Base-by-base conservation (phyloP, 2,329 filamentous ascomycete genomes). In the Daldinia sp. region DNA sequence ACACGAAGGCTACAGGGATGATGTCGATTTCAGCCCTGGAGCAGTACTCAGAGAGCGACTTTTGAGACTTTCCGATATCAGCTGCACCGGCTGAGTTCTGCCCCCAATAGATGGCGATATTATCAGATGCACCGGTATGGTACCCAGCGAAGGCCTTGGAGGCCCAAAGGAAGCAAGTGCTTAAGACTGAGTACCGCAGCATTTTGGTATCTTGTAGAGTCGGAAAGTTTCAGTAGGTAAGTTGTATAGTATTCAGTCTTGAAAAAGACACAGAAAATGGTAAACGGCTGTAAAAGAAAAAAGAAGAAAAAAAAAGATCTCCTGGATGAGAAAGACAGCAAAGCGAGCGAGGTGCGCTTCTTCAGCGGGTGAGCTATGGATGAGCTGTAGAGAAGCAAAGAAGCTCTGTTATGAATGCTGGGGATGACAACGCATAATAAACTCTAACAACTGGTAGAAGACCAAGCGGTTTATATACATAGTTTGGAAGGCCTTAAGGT, bases 1-100 rank as follows among this genome's bases (percentile, higher is more conserved):
- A 84, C 37, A 91, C 73, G 74, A 92, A 92, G 2, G 89, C 85
- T 51, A 92, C 75, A 0, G 87, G 86, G 56, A 92, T 88, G 56
- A 90, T 84, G 82, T 88, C 65, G 20, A 72, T 20, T 1, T 81
- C 76, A 86, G 85, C 83, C 61, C 84, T 78, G n/a, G 58, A 35
- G 74, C 88, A 90, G 75, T 90, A 91, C 59, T 84, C 78, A 0
- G 83, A 81, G 1, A 91, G 80, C 2, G 84, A 79, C 73, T 88
- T 81, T 74, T 91, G 89, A 6, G 82, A 78, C 5, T 63, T 23
- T 3, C 55, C 64, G 10, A 51, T 15, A 26, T 77, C 78, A 7
- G 80, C 79, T 63, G 82, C 79, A 15, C 82, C 80, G 67, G 82
- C 84, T 0, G 88, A 91, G 75, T 91, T 91, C 74, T 91, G 89